These are phyloP conservation scores for Yamadazyma sp. DNA, from an alignment of 1,139 yeast species.

Conservation along the genomic window DNA sequence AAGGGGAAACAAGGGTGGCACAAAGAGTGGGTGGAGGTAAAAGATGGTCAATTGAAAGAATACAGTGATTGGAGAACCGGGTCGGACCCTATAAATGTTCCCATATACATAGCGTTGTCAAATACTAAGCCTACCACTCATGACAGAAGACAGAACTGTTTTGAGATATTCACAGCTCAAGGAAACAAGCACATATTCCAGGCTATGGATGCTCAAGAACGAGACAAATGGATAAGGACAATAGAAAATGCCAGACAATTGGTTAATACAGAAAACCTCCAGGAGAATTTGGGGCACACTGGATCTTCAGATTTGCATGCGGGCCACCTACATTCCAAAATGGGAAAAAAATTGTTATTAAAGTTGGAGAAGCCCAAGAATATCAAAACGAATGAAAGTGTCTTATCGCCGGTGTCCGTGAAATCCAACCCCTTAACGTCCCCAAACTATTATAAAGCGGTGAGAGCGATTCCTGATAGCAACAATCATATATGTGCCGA, in stretches of 20 bases:
- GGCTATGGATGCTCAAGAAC: constrained; percentile 69
- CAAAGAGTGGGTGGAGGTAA: constrained; percentile 82
- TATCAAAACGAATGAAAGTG: neutral
- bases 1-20: constrained; percentile 85
- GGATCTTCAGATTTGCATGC: neutral
- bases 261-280: constrained; percentile 30
- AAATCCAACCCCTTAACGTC: constrained; percentile 23
- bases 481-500: constrained; percentile 75
- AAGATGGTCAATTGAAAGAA: constrained; percentile 66
- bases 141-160: constrained; percentile 58
- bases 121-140: constrained; percentile 56
- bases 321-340: constrained; percentile 2
- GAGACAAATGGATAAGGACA: constrained; percentile 68
- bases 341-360: constrained; percentile 10
- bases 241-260: constrained; percentile 51
- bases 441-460: constrained; percentile 39
- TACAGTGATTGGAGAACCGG: constrained; percentile 84
- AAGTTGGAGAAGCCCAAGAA: constrained; percentile 12
- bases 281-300: constrained; percentile 5
- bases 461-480: constrained; percentile 47
- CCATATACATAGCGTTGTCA: constrained; percentile 74
- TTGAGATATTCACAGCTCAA: constrained; percentile 72
- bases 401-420: constrained; percentile 36
- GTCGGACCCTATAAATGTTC: constrained; percentile 59
- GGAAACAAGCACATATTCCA: constrained; percentile 76